These are phyloP conservation scores for Yamadazyma sp. DNA, from an alignment of 805 yeast species.

Conservation along the genomic window DNA sequence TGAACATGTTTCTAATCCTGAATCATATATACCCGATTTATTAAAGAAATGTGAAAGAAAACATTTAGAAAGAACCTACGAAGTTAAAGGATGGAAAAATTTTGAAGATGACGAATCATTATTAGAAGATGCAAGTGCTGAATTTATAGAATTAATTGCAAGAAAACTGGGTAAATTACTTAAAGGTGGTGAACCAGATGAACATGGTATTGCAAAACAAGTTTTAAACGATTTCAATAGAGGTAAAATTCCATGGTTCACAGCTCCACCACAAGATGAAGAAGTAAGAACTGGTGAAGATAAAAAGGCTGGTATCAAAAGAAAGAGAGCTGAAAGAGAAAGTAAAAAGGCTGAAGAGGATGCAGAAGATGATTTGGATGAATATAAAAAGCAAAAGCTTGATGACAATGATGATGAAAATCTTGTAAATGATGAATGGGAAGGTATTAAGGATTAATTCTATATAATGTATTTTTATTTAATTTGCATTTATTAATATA, in stretches of 20 bases:
- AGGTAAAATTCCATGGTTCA: constrained; percentile 98
- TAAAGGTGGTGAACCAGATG: constrained; percentile 98
- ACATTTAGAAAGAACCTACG: constrained; percentile 94
- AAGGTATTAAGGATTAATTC: constrained; percentile 23
- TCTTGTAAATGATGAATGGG: constrained; percentile 17
- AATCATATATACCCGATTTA: constrained; percentile 88
- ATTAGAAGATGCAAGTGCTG: constrained; percentile 44
- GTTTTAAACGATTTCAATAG: constrained; percentile 92
- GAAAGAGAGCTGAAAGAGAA: constrained; percentile 51
- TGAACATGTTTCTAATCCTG: constrained; percentile 95
- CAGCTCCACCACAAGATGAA: constrained; percentile 81
- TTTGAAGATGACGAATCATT: constrained; percentile 47
- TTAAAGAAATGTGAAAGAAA: constrained; percentile 80
- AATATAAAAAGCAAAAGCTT: constrained; percentile 17
- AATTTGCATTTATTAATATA: constrained; percentile 6
- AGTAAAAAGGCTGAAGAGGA: constrained; percentile 26
- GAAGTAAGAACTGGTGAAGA: constrained; percentile 57
- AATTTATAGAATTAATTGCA: constrained; percentile 86
- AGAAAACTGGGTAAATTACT: constrained; percentile 88
- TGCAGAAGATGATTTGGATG: constrained; percentile 16
- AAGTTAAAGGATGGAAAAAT: constrained; percentile 80
- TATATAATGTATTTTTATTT: constrained; percentile 2
- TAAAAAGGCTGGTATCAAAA: constrained; percentile 50
- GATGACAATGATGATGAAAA: constrained; percentile 9
- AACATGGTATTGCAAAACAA: constrained; percentile 85